Base-by-base conservation (phyloP, 1,284 basidiomycete genomes). In the Moesziomyces sp. region DNA sequence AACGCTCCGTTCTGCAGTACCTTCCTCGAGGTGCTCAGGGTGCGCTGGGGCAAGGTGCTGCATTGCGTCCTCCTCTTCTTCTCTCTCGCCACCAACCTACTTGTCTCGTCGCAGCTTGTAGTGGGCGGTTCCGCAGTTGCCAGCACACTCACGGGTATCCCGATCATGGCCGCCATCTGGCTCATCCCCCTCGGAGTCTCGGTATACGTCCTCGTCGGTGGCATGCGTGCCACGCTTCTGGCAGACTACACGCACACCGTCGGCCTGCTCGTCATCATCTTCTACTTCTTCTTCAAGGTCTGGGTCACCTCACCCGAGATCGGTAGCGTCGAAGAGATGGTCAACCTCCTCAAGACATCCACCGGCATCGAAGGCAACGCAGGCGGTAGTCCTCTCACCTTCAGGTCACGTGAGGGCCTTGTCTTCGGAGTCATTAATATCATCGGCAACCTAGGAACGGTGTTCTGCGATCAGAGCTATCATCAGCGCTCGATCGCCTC, bases 341-440 rank as follows among this genome's bases (percentile, higher is more conserved):
- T 63, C 30, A 57, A 87, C 4, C 86, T 92, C 9, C 87, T 92
- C 10, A 83, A 86, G 5, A 83, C 26, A 1, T 28, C 84, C 82
- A 46, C 89, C 89, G 45, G 33, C 0, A 87, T 91, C 33, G 52
- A 84, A 0, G 89, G 88, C 38, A 91, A 91, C 81, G 88, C 88
- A 0, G 84, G 86, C 16, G 89, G 90, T 2, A 88, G 87, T 5
- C 91, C 91, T 82, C 85, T 91, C 23, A 91, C 94, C 5, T 91
- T 97, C 87, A 88, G 92, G 30, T 92, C 90, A 6, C 89, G 89
- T 83, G 88, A 90, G 57, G 94, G 93, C 0, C 85, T 97, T 26
- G 91, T 94, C 62, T 97, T 97, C 74, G 93, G 93, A 24, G 89
- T 94, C 11, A 91, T 95, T 85, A 94, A 94, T 84, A 89, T 88